Base-by-base conservation (phyloP, 2,329 filamentous ascomycete species). In the Clonostachys rosea region DNA sequence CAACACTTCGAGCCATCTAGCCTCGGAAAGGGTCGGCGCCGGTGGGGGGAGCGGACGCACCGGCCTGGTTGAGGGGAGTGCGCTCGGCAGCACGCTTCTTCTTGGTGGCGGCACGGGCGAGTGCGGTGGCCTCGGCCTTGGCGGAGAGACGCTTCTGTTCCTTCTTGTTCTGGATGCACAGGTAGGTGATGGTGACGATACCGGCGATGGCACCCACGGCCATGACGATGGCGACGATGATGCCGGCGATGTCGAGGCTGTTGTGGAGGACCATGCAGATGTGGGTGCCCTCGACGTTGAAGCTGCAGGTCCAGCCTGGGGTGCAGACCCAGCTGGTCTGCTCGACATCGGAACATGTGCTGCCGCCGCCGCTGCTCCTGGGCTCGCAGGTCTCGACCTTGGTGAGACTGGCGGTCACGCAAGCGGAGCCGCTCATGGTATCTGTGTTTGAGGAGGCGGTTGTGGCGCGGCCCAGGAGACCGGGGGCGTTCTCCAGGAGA, bases 121-220 rank as follows among this genome's bases (percentile, higher is more conserved):
- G 71, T 24, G 69, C 70, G n/a, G 69, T 70, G 41, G 74, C 74
- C 63, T 80, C 76, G 49, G 69, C 68, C 52, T 70, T 69, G 49
- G 70, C 70, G 46, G 61, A 62, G 34, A 69, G 60, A 42, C 66
- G 63, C 59, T 68, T 69, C 56, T 76, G 67, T 54, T 66, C 53
- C 59, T 61, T 62, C 54, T 70, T 66, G 54, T 81, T 77, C 51
- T 66, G 65, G 67, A 70, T 75, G 71, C 75, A 80, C 53, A 74
- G 65, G 67, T 73, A 73, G 57, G 71, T 69, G 47, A 81, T 60
- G 51, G 63, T 54, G 43, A 56, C 61, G 50, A 74, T 50, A 52
- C 66, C 61, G 45, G 66, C 40, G 52, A 63, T 59, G 50, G 74
- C 55, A 49, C 60, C 63, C n/a, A 60, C 51, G 47, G 65, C 71